These are phyloP conservation scores for Blastocystis sp. DNA, from an alignment of 352 stramenopile species.

Conservation along the genomic window DNA sequence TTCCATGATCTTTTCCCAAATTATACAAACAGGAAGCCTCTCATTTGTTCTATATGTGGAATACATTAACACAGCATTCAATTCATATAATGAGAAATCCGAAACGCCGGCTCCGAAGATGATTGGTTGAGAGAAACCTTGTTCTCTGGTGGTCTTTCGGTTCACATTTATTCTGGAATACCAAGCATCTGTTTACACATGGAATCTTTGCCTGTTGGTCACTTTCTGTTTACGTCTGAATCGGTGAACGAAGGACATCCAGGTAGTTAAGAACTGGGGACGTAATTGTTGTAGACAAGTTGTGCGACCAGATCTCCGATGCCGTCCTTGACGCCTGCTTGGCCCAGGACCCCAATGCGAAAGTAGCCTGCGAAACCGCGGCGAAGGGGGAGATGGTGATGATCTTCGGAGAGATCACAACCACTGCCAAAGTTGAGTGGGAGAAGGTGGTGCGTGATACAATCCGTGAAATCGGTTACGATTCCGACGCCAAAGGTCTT, in stretches of 20 bases:
- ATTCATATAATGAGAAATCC: no score
- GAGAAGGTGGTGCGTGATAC: constrained; percentile 93
- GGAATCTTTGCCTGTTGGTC: constrained; percentile 65
- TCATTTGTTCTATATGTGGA: no score
- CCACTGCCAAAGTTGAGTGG: constrained; percentile 95
- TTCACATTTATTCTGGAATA: constrained; percentile 63
- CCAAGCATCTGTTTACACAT: constrained; percentile 64
- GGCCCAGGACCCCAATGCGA: constrained; percentile 89
- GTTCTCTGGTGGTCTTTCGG: not conserved
- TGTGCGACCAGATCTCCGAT: constrained; percentile 97
- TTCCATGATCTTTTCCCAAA: no score
- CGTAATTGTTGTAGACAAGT: constrained; percentile 73
- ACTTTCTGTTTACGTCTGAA: constrained; percentile 92
- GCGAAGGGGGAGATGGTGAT: constrained; percentile 99
- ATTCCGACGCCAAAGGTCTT: constrained; percentile 93
- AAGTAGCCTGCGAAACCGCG: constrained; percentile 90
- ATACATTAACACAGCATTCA: no score
- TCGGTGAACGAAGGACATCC: constrained; percentile 98
- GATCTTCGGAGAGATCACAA: constrained; percentile 99
- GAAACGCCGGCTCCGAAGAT: not conserved
- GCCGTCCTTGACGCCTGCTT: constrained; percentile 95
- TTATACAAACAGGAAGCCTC: no score
- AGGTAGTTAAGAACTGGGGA: constrained; percentile 71
- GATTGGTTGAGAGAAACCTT: constrained; percentile 13
- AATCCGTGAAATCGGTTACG: constrained; percentile 97